These are phyloP conservation scores for Ramaria sp. DNA, from an alignment of 768 basidiomycete genomes.

Conservation along the genomic window DNA sequence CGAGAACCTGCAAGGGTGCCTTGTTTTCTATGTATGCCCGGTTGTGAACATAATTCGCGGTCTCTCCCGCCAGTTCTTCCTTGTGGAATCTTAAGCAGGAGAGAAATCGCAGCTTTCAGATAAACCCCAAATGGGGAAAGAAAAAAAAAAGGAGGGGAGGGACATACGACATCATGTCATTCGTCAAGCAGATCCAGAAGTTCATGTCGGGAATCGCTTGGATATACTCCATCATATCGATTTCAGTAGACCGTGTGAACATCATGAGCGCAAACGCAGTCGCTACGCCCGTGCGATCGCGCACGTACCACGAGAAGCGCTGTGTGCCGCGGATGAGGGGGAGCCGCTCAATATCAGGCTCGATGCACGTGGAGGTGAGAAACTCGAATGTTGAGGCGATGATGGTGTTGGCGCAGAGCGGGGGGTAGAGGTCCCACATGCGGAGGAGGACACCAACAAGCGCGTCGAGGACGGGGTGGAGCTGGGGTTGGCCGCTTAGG, in stretches of 20 bases:
- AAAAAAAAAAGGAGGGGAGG: not conserved
- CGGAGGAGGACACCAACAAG: not conserved
- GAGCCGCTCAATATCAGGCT: not conserved
- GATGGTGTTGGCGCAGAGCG: not conserved
- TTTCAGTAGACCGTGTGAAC: not conserved
- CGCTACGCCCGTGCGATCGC: not conserved
- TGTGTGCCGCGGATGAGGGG: not conserved
- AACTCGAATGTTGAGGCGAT: not conserved
- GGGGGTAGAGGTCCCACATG: constrained; percentile 4
- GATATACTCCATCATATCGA: not conserved
- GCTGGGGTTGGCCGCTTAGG: not conserved
- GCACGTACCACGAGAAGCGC: constrained; percentile 1
- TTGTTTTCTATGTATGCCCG: not conserved
- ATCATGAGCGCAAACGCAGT: not conserved
- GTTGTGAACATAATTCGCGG: not conserved
- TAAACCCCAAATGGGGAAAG: too few relatives aligned
- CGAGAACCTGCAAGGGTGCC: not conserved
- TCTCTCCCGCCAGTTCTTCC: not conserved
- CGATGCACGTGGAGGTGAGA: not conserved
- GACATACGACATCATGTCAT: constrained; percentile 1
- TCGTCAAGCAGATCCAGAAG: not conserved
- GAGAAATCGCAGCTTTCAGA: not conserved
- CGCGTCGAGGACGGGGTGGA: not conserved
- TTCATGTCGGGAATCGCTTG: constrained; percentile 1
- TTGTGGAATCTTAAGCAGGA: not conserved